phyloP scores from a whole-genome alignment of 495 filamentous ascomycete species.

The Podospora australis region DNA sequence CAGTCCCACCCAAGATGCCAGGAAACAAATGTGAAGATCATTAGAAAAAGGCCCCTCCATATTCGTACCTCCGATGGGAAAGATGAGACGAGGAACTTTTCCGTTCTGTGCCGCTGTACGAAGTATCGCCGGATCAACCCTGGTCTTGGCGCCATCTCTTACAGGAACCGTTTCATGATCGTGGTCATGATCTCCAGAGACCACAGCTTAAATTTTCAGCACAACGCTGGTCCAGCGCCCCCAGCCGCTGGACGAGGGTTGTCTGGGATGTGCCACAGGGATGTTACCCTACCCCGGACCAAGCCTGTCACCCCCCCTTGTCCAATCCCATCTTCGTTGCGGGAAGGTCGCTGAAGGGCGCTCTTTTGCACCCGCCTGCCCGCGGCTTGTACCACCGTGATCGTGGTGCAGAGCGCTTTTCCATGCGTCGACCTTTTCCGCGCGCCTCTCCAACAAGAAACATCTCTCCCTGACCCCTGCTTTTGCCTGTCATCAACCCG shows the following conservation, averaged over 20 bases:
- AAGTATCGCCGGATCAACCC: constrained; percentile 5
- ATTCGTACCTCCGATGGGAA: neutral
- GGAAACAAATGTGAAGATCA: no score
- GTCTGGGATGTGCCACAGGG: constrained; percentile 15
- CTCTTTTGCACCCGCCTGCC: neutral
- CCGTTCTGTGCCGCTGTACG: constrained; percentile 1
- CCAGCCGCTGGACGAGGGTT: constrained; percentile 10
- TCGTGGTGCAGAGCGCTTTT: neutral
- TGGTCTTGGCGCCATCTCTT: constrained; percentile 24
- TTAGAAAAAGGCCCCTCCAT: neutral
- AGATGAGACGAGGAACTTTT: neutral
- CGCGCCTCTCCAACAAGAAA: constrained; percentile 2
- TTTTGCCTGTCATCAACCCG: neutral
- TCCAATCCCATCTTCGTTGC: neutral
- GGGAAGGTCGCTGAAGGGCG: no score
- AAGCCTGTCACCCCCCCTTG: constrained; percentile 1
- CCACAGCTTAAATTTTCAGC: constrained; percentile 1
- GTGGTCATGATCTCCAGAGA: constrained; percentile 7
- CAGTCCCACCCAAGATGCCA: no score
- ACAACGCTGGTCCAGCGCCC: constrained; percentile 1
- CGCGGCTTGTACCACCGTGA: neutral
- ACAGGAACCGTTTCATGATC: constrained; percentile 30
- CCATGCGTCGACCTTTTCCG: neutral
- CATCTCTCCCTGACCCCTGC: constrained; percentile 1
- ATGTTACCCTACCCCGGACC: constrained; percentile 2